These are phyloP conservation scores for Neoboletus magnificus DNA, from an alignment of 768 basidiomycete genomes.

Conservation along the genomic window DNA sequence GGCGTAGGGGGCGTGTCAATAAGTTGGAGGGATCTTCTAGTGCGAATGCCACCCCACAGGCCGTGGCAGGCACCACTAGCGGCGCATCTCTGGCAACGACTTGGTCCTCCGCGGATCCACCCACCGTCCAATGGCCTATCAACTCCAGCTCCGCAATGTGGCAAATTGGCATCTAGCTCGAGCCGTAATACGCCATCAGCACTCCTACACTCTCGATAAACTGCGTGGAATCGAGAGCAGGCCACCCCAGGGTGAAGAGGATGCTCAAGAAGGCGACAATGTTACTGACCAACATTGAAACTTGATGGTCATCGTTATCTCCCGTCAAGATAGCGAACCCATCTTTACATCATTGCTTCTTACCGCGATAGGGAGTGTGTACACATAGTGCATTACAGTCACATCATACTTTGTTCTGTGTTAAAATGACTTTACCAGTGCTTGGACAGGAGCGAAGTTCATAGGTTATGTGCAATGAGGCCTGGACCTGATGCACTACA, in stretches of 20 bases:
- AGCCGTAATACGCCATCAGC: background rate
- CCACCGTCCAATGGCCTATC: too few relatives aligned
- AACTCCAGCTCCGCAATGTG: too few relatives aligned
- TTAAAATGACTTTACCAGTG: background rate
- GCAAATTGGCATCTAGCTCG: too few relatives aligned
- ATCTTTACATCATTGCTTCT: background rate
- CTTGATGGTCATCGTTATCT: too few relatives aligned
- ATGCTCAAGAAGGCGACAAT: background rate
- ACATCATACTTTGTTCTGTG: background rate
- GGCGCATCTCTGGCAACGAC: too few relatives aligned
- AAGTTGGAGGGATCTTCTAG: too few relatives aligned
- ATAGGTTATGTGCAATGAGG: background rate
- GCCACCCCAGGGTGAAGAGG: background rate
- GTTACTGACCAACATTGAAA: background rate
- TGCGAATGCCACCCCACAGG: too few relatives aligned
- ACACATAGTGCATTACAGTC: background rate
- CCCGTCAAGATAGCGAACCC: background rate
- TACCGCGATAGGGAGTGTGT: too few relatives aligned
- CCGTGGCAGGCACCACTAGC: too few relatives aligned
- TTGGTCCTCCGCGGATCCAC: too few relatives aligned
- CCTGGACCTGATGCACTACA: background rate
- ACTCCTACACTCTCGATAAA: background rate
- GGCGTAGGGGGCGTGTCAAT: too few relatives aligned
- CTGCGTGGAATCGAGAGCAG: background rate
- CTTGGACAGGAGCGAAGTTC: background rate